phyloP scores from a whole-genome alignment of 306 rosid species.

The Prunus padus region DNA sequence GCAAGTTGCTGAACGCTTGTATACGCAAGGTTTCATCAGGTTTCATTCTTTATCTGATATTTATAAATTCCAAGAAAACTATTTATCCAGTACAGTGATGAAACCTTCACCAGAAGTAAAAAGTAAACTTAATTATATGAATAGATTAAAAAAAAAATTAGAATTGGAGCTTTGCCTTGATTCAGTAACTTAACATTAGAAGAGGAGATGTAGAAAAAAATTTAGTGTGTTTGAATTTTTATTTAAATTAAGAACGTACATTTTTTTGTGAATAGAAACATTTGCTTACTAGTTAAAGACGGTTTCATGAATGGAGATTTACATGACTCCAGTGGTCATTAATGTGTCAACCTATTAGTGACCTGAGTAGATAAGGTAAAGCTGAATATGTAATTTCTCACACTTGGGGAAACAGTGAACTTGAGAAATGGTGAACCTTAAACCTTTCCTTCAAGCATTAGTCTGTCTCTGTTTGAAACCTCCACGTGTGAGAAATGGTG shows the following conservation, averaged over 20 bases:
- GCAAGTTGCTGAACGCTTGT: slow-evolving; percentile 95
- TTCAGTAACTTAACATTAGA: neutral
- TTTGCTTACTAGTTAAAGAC: too few relatives aligned
- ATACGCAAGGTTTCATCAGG: slow-evolving; percentile 97
- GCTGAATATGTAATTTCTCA: too few relatives aligned
- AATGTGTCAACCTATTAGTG: too few relatives aligned
- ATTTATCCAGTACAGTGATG: neutral
- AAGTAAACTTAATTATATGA: neutral
- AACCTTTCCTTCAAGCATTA: neutral
- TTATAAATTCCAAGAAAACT: slow-evolving; percentile 5
- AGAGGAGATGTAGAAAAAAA: neutral
- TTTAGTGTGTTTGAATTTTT: neutral
- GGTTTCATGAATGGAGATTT: too few relatives aligned
- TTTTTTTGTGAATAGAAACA: too few relatives aligned
- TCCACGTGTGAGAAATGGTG: neutral
- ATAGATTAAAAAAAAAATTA: neutral
- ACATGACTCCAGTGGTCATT: too few relatives aligned
- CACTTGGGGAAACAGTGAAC: too few relatives aligned
- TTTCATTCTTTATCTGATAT: slow-evolving; percentile 32
- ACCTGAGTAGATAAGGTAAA: too few relatives aligned
- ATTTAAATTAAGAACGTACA: too few relatives aligned
- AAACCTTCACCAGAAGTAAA: neutral
- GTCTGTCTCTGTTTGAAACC: neutral
- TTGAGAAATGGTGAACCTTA: too few relatives aligned
- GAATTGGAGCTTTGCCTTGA: neutral